Percentiles rank a stretch among this genome's conserved stretches.
Evolutionary conservation across 257 asterid species (phyloP).

Genomic region (Solanum clarkiae): DNA sequence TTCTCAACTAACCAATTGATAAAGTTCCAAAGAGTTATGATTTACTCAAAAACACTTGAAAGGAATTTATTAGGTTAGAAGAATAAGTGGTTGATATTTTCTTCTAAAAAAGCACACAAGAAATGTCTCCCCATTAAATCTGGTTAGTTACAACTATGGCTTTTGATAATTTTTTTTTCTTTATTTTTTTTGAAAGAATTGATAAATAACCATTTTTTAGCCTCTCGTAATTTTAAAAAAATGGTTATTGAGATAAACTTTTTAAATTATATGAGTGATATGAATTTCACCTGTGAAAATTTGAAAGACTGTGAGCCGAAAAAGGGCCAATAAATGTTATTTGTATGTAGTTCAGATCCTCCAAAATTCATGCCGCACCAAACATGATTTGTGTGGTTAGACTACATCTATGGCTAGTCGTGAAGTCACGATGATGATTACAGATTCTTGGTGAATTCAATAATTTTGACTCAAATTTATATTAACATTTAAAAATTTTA

Average conservation of each 20-base stretch:
- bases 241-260: neutral
- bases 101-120: neutral
- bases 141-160: neutral
- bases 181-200: neutral
- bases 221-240: neutral
- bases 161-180: neutral
- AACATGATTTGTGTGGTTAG: neutral
- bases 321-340: neutral
- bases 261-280: neutral
- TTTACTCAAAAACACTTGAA: neutral
- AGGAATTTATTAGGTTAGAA: neutral
- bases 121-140: neutral
- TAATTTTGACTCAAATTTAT: neutral
- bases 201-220: neutral
- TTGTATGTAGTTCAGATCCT: neutral
- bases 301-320: neutral
- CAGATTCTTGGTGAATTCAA: neutral
- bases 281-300: neutral
- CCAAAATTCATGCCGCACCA: neutral
- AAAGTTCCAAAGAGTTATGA: neutral
- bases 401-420: neutral
- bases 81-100: neutral
- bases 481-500: neutral
- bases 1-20: neutral
- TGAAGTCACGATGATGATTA: neutral